Base-by-base conservation (phyloP, 345 rosid genomes). In the Firmiana major region DNA sequence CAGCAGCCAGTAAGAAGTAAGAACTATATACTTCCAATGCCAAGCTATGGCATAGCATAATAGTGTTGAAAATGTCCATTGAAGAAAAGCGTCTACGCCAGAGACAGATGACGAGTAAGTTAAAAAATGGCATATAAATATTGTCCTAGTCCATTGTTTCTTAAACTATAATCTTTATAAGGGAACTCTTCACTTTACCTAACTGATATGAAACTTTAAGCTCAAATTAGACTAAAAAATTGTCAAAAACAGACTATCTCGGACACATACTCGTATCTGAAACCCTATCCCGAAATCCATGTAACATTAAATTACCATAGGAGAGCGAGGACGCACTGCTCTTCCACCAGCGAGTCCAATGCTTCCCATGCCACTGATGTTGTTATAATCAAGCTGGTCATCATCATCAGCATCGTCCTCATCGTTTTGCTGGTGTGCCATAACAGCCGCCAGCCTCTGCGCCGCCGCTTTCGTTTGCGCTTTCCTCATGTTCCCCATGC, bases 391-490 rank as follows among this genome's bases (percentile, higher is more conserved):
- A 15, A 88, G 78, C 78, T 82, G 81, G 43, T 91, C 91, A 1
- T 88, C 26, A 42, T 43, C 71, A 6, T 88, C 90, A 15, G 87
- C 91, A 7, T 81, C 90, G 8, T 83, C 86, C 4, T 86, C 89
- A 49, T 88, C 92, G 0, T 80, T 71, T 8, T 80, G 82, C 75
- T 90, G 84, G 75, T 85, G 78, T 2, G 94, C 84, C 97, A 90
- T 92, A 16, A 90, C 94, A 63, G 91, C 94, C 2, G 97, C 97
- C 60, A 92, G 89, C 87, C 91, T 82, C 76, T 87, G 93, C 24
- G 99, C 97, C 2, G 98, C 98, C 16, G 98, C 98, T 84, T 95
- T 93, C 0, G 99, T 89, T 75, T 93, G 98, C 7, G 93, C 94
- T 79, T 90, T 93, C 85, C 84, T 92, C 49, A 81, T 76, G 60